Base-by-base conservation (phyloP, 2,329 filamentous ascomycete genomes). In the Trichoderma asperellum region DNA sequence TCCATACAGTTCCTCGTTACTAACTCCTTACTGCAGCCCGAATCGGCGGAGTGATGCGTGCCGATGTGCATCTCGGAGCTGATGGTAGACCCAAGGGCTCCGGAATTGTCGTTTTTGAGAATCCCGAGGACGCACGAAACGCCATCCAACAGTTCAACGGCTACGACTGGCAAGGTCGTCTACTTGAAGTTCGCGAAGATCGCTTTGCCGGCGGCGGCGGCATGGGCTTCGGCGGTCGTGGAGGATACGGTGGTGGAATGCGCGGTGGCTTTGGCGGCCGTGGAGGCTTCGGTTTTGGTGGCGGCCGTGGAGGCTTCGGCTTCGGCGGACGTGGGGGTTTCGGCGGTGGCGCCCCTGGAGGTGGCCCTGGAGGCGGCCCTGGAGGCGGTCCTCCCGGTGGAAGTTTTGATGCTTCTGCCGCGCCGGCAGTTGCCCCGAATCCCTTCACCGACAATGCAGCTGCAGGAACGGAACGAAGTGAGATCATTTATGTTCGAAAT, bases 121-220 rank as follows among this genome's bases (percentile, higher is more conserved):
- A 90, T 69, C 89, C 94, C 1, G 94, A 98, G 70, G 96, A 99
- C 81, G 95, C 96, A 53, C 93, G 94, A 73, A 97, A 94, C 77
- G 96, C 96, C 27, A 99, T 99, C 73, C 90, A 94, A 77, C 94
- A 97, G 75, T 99, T 98, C 86, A 97, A 98, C 78, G 96, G 96
- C 70, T 98, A 97, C 79, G 96, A 99, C 73, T 99, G 96, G 96
- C 95, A 98, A 80, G 96, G 96, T 12, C 92, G 96, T 70, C 84
- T 90, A 64, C 88, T 99, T 62, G 96, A 99, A 80, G 96, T 99
- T 72, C 94, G 96, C 72, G 95, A 98, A 81, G 96, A 99, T 78
- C 92, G 96, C 69, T 99, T 94, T 78, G 96, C 96, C 70, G 90
- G 62, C n/a, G 63, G 63, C 70, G 89, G 89, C 70, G 81, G 75